Evolutionary conservation across 2,329 filamentous ascomycete genomes (phyloP).

Genomic region (Aspergillus hortae): DNA sequence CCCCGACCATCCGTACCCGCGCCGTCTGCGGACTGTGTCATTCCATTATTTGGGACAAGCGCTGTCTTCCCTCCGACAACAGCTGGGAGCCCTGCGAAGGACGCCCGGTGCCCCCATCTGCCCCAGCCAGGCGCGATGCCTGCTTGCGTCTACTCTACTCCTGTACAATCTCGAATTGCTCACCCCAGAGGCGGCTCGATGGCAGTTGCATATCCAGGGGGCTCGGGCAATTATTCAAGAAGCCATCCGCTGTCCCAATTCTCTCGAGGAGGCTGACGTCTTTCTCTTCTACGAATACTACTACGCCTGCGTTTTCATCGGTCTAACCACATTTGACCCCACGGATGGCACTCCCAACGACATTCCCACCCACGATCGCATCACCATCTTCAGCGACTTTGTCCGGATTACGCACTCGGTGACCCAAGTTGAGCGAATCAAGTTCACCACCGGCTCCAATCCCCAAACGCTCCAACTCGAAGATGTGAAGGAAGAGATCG

Average conservation of each 20-base stretch:
- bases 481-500: constrained; percentile 1
- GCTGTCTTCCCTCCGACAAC: constrained; percentile 9
- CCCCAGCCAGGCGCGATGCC: constrained; percentile 3
- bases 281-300: constrained; percentile 27
- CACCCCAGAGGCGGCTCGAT: constrained; percentile 15
- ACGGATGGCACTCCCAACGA: constrained; percentile 11
- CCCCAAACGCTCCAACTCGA: neutral
- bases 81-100: constrained; percentile 8
- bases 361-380: constrained; percentile 12
- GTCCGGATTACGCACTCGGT: constrained; percentile 21
- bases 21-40: constrained; percentile 9
- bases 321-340: constrained; percentile 21
- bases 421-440: constrained; percentile 19
- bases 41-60: constrained; percentile 10
- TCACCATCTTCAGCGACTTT: constrained; percentile 22
- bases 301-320: constrained; percentile 23
- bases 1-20: constrained; percentile 4
- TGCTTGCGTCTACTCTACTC: constrained; percentile 22
- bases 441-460: constrained; percentile 2
- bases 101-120: neutral
- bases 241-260: neutral
- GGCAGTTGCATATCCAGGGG: constrained; percentile 23
- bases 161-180: constrained; percentile 26
- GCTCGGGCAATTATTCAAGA: constrained; percentile 20
- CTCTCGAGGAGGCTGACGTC: constrained; percentile 8